These are phyloP conservation scores for Xylaria acuta DNA, from an alignment of 495 filamentous ascomycete genomes.

Conservation along the genomic window DNA sequence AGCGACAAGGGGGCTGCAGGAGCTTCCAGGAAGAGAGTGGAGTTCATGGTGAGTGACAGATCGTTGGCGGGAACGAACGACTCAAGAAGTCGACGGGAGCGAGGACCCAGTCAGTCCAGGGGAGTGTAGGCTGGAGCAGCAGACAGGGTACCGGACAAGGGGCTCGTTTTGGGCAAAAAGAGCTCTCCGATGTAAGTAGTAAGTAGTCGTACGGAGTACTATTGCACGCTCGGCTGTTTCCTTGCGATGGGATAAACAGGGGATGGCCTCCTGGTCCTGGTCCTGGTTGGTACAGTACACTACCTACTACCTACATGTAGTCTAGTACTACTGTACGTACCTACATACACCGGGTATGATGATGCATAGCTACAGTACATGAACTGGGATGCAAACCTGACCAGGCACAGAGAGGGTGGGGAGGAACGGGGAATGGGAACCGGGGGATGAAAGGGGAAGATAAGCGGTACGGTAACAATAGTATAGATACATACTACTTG, in stretches of 20 bases:
- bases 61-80: slow-evolving; percentile 27
- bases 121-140: not conserved
- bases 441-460: slow-evolving; percentile 16
- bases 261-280: not conserved
- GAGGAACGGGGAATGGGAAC: not conserved
- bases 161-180: slow-evolving; percentile 22
- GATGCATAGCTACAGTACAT: slow-evolving; percentile 8
- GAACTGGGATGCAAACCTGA: slow-evolving; percentile 28
- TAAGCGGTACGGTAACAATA: not conserved
- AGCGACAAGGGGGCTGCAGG: slow-evolving; percentile 26
- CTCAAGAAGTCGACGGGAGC: slow-evolving; percentile 22
- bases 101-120: slow-evolving; percentile 3
- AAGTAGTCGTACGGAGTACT: not conserved
- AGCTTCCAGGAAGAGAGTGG: slow-evolving; percentile 24
- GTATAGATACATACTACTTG: not conserved
- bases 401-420: slow-evolving; percentile 17
- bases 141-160: slow-evolving; percentile 7
- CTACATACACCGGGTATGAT: slow-evolving; percentile 3
- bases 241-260: slow-evolving; percentile 15
- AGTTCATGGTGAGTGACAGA: slow-evolving; percentile 20
- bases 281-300: slow-evolving; percentile 10
- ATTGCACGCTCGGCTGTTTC: slow-evolving; percentile 22
- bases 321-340: slow-evolving; percentile 1
- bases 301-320: no score
- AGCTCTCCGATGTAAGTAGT: not conserved